Evolutionary conservation across 2,329 filamentous ascomycete species (phyloP).

Genomic region (Cladophialophora chaetospira): DNA sequence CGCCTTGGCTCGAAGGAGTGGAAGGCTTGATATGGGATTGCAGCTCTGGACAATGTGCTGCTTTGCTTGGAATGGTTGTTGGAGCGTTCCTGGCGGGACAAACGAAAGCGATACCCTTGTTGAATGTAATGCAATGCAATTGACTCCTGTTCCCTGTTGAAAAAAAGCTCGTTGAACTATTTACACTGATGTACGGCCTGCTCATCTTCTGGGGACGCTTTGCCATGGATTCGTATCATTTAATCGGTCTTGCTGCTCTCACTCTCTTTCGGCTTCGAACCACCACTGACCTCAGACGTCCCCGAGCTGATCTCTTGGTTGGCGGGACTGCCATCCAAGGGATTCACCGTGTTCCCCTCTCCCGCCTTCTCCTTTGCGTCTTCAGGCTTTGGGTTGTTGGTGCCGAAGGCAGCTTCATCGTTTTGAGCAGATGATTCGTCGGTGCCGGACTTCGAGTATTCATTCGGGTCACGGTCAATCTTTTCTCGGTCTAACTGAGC

Average conservation of each 20-base stretch:
- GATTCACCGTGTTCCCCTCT: slow-evolving; percentile 48
- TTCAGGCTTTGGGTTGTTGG: slow-evolving; percentile 68
- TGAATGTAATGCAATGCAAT: background rate
- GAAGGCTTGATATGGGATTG: slow-evolving; percentile 15
- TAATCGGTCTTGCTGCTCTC: slow-evolving; percentile 40
- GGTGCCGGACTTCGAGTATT: slow-evolving; percentile 68
- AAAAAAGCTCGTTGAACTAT: background rate
- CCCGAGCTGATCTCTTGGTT: slow-evolving; percentile 60
- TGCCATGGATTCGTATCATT: no score
- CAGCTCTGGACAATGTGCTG: background rate
- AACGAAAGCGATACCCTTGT: background rate
- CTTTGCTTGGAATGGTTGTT: no score
- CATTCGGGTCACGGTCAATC: slow-evolving; percentile 65
- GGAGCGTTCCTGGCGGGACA: no score
- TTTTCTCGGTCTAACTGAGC: slow-evolving; percentile 55
- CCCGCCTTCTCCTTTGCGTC: slow-evolving; percentile 52
- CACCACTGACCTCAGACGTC: slow-evolving; percentile 48
- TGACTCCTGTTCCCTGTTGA: background rate
- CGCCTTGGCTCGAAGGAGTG: slow-evolving; percentile 35
- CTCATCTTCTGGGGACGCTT: no score
- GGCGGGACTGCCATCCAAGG: slow-evolving; percentile 62
- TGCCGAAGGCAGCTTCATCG: slow-evolving; percentile 68
- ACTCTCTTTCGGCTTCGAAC: slow-evolving; percentile 43
- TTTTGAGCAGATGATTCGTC: slow-evolving; percentile 62
- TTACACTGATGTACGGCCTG: no score